These are phyloP conservation scores for Kodamaea kakaduensis DNA, from an alignment of 805 yeast species.

Conservation along the genomic window DNA sequence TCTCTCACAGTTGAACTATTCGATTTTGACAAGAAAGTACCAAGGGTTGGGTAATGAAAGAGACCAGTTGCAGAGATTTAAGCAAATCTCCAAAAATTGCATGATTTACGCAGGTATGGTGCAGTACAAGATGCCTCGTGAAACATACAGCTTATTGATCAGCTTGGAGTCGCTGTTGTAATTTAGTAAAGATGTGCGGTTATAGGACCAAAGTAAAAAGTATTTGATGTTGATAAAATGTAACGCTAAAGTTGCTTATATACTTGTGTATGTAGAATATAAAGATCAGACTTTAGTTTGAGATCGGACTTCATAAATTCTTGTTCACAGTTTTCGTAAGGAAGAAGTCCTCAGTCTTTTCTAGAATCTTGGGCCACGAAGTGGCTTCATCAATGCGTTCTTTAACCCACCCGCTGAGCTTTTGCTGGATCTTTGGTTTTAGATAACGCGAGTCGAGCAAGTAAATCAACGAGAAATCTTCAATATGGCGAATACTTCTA, in stretches of 20 bases:
- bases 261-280: too few relatives aligned
- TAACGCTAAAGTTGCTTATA: too few relatives aligned
- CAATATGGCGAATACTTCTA: constrained; percentile 78
- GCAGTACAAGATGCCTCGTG: constrained; percentile 87
- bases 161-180: constrained; percentile 52
- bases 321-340: constrained; percentile 13
- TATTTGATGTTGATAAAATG: background rate
- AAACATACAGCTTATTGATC: constrained; percentile 68
- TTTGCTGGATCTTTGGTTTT: constrained; percentile 43
- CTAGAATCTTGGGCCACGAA: constrained; percentile 14
- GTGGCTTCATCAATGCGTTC: constrained; percentile 17
- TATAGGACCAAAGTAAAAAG: background rate
- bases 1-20: constrained; percentile 54
- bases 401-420: constrained; percentile 72
- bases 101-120: constrained; percentile 95
- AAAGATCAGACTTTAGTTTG: too few relatives aligned
- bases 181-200: background rate
- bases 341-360: constrained; percentile 28
- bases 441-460: constrained; percentile 65
- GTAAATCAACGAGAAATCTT: constrained; percentile 75
- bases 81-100: constrained; percentile 69
- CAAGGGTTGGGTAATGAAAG: constrained; percentile 43
- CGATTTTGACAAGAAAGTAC: constrained; percentile 40
- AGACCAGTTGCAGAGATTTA: constrained; percentile 53
- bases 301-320: background rate